Base-by-base conservation (phyloP, 73 alveolate genomes). In the Blepharisma stoltei region DNA sequence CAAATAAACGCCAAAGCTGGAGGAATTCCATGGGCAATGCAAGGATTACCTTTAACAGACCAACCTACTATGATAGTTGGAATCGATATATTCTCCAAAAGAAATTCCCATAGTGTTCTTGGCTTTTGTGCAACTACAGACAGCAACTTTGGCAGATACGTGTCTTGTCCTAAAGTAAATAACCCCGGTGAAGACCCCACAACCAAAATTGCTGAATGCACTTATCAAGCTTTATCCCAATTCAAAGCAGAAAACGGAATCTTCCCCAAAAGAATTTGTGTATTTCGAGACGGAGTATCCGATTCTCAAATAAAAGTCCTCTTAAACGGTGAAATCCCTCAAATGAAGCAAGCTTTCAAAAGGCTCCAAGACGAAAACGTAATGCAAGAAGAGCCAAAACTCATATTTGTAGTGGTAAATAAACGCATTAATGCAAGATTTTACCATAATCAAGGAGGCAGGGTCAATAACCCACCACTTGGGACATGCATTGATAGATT, bases 11-110 rank as follows among this genome's bases (percentile, higher is more conserved):
- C 99, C 32, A 96, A 96, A 73, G 82, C 84, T 23, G 98, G 98
- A 43, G 98, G 98, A 46, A 88, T 86, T 54, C 99, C 99, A 45
- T 96, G 99, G 99, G 92, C 96, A 54, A 92, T 96, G 6, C 94
- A 89, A 68, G 84, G 78, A 73, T 77, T 96, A 54, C 98, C 98
- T 48, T 87, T 96, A 54, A 70, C 85, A 67, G 89, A 89, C 66
- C 65, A 78, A 70, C 95, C 97, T 54, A 90, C 98, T 5, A 94
- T 94, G 97, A 75, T 92, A 6, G 84, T 91, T 52, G 96, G 98
- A 0, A 88, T 89, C 75, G 95, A 90, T 66, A 88, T 85, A 6
- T 89, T 89, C 88, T 83, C 81, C 81, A 81, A 90, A 20, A 78
- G 86, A 6, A 83, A 86, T 21, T 81, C 67, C 78, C 76, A 87